Base-by-base conservation (phyloP, 805 yeast genomes). In the Zygosaccharomyces lentus region DNA sequence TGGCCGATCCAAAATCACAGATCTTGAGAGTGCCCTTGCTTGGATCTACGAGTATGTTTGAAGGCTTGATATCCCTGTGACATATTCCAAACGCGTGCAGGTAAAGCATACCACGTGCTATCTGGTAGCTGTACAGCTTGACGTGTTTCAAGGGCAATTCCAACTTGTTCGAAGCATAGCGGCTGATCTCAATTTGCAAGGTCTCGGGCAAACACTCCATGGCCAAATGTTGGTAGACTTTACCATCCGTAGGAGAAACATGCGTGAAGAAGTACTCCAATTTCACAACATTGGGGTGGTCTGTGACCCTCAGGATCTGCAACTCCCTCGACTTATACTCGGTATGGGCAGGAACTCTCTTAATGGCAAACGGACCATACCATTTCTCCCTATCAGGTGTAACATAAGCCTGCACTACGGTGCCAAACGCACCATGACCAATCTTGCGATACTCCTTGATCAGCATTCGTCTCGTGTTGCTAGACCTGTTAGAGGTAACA, bases 141-240 rank as follows among this genome's bases (percentile, higher is more conserved):
- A 86, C 78, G 61, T 84, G 90, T 39, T 82, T 79, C 53, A 82
- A 74, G 3, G 88, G 89, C 41, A 86, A 68, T 46, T 80, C 80
- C 51, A 78, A 66, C 56, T 79, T 78, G 48, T 78, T 73, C 41
- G 74, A 73, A 57, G 82, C 77, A 60, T 80, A 84, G 55, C 82
- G 77, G 55, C 82, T 81, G 56, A 86, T 84, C 65, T 86, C 95
- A 43, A 73, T 66, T 61, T 85, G 93, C 52, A 86, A 72, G 46
- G 87, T 86, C 35, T 82, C 82, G n/a, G 93, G 93, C 46, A 86
- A 70, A 55, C 90, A 84, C 66, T 86, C 95, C 95, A 86, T 86
- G 25, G 87, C 93, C 56, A 86, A 70, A 69, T 85, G 87, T 61
- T 84, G 91, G 62, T 84, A 86, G 23, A 85, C 62, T 57, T 80